These are phyloP conservation scores for Boletus sp. DNA, from an alignment of 768 basidiomycete genomes.

Conservation along the genomic window DNA sequence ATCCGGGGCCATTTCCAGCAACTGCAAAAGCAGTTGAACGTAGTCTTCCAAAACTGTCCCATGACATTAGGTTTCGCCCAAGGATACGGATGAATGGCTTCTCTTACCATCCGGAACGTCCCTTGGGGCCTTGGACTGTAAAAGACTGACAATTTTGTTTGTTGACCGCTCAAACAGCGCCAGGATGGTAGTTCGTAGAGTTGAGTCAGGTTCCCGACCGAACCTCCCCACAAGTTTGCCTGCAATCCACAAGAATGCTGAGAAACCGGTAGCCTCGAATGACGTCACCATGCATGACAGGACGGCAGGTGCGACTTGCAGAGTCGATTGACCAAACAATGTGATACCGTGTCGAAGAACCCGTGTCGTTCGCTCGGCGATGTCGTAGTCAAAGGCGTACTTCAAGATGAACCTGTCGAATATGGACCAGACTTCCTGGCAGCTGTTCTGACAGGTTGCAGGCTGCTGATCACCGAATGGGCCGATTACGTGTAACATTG, in stretches of 20 bases:
- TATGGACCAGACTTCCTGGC: constrained; percentile 76
- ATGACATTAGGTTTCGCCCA: constrained; percentile 1
- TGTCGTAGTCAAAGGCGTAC: constrained; percentile 69
- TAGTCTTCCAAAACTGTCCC: constrained; percentile 89
- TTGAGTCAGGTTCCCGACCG: constrained; percentile 58
- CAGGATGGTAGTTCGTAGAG: constrained; percentile 54
- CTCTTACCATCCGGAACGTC: constrained; percentile 88
- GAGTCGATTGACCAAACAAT: constrained; percentile 68
- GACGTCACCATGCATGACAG: constrained; percentile 70
- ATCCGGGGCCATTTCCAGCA: constrained; percentile 66
- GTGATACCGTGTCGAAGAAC: constrained; percentile 80
- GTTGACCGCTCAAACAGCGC: constrained; percentile 75
- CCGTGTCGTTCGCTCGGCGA: constrained; percentile 81
- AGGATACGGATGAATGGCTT: not conserved
- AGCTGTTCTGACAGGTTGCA: constrained; percentile 69
- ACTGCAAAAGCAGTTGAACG: constrained; percentile 69
- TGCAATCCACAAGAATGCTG: constrained; percentile 92
- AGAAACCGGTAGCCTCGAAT: constrained; percentile 77
- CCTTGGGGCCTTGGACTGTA: constrained; percentile 64
- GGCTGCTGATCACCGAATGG: constrained; percentile 84
- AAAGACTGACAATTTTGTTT: constrained; percentile 58
- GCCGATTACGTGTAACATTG: constrained; percentile 82
- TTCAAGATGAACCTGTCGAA: constrained; percentile 78
- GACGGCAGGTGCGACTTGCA: constrained; percentile 66
- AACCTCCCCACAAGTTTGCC: constrained; percentile 82